Evolutionary conservation across 1,284 basidiomycete species (phyloP), one percentile per base, ranked within the genome.

Genomic region (Ganoderma multipileum): DNA sequence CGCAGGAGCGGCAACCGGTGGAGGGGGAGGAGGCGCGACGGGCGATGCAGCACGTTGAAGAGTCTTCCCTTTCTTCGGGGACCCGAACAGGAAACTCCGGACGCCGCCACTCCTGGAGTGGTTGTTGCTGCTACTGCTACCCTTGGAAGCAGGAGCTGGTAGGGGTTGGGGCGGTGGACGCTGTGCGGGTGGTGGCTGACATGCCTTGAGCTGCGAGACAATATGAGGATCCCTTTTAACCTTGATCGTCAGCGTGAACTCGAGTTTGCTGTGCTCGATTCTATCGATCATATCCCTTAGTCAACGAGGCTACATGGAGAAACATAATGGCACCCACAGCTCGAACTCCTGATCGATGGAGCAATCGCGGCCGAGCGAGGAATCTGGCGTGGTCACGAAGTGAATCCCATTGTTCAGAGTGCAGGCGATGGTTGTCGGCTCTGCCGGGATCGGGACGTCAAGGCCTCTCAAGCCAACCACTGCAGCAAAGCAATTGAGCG

Each of bases 381-480:
- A 87, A 75, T 95, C 94, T 0, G 95, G 96, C 0, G 97, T 98
- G 5, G 95, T 95, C 66, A 99, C 97, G 73, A 93, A 97, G 81
- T 99, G 96, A 68, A 98, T 96, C 9, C 97, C 96, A 75, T 99
- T 99, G 82, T 98, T 97, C 68, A 99, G 84, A 0, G 95, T 96
- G 77, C 95, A 95, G n/a, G 91, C 92, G 74, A 98, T 86, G 42
- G 83, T 85, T 0, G 96, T 96, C 0, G 88, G 82, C 71, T 94
- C 85, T 20, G 82, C 81, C 0, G 95, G 95, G 14, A 97, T 73
- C 1, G 95, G 95, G 33, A 96, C 81, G 69, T 86, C 83, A 33
- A 97, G 82, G 54, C 85, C 86, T 76, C 88, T 91, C 66, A 95
- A 84, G n/a, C 91, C 90, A 33, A 94, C 78, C n/a, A 97, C 95